Evolutionary conservation across 805 yeast genomes (phyloP), one percentile per base, ranked within the genome.

Genomic region (Phaffomyces opuntiae): DNA sequence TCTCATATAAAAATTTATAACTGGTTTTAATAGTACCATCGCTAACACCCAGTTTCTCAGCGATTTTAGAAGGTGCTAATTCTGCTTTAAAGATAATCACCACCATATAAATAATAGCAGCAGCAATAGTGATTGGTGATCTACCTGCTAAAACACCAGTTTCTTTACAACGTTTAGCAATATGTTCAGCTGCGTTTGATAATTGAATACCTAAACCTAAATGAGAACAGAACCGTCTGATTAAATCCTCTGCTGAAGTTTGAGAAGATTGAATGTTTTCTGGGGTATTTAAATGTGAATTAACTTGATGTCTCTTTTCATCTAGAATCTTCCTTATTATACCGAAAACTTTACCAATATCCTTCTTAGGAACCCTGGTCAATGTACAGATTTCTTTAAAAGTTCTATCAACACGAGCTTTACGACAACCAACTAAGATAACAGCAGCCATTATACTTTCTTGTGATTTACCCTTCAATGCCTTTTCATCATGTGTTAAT

Each of bases 371-470:
- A 26, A 93, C 97, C 55, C 84, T 82, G 3, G 97, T 93, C 57
- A 93, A 74, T 9, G 96, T 95, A 80, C 96, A 87, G 44, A 93
- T 90, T 67, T 93, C 99, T 64, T 87, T 88, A 66, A 91, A 93
- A 3, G 96, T 83, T 65, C 99, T 83, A 29, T 96, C 95, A 24
- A 90, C 97, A 46, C 81, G 80, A 5, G 97, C 95, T 62, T 88
- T 87, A 48, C 98, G 73, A 67, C 99, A 93, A 3, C 98, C 99
- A 53, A 93, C 80, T 50, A 88, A 79, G 46, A 93, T 93, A 1
- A 96, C 87, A 1, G 96, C 96, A 1, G 98, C 99, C 89, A 93
- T 89, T 39, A 93, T 87, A 51, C 90, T 80, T 63, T 89, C 96
- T 57, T 87, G 90, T 0, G 95, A 83, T 62, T 93, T 88, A 47